phyloP scores from a whole-genome alignment of 495 filamentous ascomycete species.

The Xylaria intraflava region DNA sequence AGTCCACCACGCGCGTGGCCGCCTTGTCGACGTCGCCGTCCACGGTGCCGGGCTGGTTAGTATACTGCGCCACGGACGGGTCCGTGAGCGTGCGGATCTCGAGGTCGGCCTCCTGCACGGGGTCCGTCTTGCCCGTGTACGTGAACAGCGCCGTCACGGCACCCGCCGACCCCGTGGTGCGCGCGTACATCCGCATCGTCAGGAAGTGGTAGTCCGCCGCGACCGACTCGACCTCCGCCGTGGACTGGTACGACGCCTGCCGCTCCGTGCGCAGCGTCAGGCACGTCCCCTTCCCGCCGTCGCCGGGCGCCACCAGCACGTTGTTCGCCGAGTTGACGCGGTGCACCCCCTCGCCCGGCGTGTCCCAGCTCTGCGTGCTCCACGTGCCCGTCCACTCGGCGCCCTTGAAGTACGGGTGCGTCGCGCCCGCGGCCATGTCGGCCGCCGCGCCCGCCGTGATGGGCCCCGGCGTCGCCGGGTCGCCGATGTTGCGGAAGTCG shows the following conservation, averaged over 20 bases:
- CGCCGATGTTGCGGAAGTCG: slow-evolving; percentile 56
- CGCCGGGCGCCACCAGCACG: slow-evolving; percentile 49
- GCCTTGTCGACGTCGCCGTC: slow-evolving; percentile 37
- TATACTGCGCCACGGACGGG: slow-evolving; percentile 53
- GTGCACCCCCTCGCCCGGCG: slow-evolving; percentile 34
- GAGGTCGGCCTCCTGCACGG: slow-evolving; percentile 61
- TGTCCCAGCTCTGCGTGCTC: slow-evolving; percentile 51
- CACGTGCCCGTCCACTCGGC: slow-evolving; percentile 46
- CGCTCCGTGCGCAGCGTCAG: slow-evolving; percentile 50
- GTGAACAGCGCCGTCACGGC: slow-evolving; percentile 69
- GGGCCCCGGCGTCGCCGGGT: slow-evolving; percentile 30
- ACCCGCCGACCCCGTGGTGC: slow-evolving; percentile 44
- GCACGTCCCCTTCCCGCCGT: slow-evolving; percentile 31
- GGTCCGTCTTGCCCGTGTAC: slow-evolving; percentile 32
- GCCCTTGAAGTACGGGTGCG: slow-evolving; percentile 37
- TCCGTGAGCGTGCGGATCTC: slow-evolving; percentile 62
- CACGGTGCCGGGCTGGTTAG: slow-evolving; percentile 58
- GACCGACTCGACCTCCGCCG: slow-evolving; percentile 56
- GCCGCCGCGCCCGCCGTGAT: slow-evolving; percentile 21
- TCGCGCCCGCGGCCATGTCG: slow-evolving; percentile 24
- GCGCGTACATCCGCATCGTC: slow-evolving; percentile 55
- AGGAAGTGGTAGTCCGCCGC: slow-evolving; percentile 48
- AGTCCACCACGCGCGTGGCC: slow-evolving; percentile 33
- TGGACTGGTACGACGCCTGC: slow-evolving; percentile 29
- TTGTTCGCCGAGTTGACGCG: slow-evolving; percentile 60